phyloP scores from a whole-genome alignment of 768 basidiomycete species.

The Fomitopsis serialis region DNA sequence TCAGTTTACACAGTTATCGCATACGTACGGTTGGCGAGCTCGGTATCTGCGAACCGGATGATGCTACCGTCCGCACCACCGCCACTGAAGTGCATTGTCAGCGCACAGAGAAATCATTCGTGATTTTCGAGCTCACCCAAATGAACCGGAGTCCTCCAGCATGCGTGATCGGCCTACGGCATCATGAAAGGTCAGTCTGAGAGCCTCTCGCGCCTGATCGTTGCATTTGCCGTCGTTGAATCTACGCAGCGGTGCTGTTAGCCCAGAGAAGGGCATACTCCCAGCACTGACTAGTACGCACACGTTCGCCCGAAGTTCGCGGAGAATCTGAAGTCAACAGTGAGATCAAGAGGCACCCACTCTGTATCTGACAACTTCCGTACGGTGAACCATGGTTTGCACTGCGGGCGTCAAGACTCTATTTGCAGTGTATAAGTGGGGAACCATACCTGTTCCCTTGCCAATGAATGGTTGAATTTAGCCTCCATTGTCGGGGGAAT shows the following conservation, averaged over 20 bases:
- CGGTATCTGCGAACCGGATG: conserved; percentile 11
- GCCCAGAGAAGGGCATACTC: no score
- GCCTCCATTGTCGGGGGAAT: no score
- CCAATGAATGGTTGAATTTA: no score
- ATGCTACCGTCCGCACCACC: conserved; percentile 18
- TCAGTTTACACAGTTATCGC: neutral
- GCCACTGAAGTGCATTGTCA: conserved; percentile 6
- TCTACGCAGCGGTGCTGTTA: conserved; percentile 4
- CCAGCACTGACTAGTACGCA: no score
- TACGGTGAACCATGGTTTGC: neutral
- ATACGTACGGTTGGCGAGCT: conserved; percentile 8
- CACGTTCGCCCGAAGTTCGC: conserved; percentile 26
- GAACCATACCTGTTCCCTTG: no score
- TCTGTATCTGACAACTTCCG: conserved; percentile 16
- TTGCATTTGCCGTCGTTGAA: conserved; percentile 30
- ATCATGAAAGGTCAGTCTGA: conserved; percentile 20
- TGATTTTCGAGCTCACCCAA: conserved; percentile 7
- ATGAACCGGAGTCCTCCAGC: conserved; percentile 5
- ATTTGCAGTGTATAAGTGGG: no score
- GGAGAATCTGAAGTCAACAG: conserved; percentile 33
- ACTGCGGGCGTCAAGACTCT: no score
- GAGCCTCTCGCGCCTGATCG: conserved; percentile 14
- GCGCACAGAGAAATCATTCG: neutral
- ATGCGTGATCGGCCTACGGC: conserved; percentile 17
- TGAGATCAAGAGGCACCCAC: no score